These are phyloP conservation scores for Rugosomyces carneus DNA, from an alignment of 1,284 basidiomycete genomes.

Conservation along the genomic window DNA sequence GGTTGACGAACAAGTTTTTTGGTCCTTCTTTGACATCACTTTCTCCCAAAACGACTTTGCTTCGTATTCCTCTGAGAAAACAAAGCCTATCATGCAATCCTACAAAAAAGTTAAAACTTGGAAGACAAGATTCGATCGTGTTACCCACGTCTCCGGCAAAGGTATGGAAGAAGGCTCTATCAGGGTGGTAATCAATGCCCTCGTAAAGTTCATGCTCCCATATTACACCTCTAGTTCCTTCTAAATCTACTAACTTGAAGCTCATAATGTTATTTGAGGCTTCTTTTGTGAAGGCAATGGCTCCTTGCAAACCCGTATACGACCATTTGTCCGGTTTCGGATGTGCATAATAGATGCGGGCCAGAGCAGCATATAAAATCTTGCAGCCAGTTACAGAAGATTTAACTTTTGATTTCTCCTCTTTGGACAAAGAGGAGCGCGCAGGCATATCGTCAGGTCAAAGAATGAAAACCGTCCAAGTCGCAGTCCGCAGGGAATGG, in stretches of 20 bases:
- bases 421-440: conserved; percentile 59
- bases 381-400: conserved; percentile 59
- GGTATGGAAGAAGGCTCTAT: conserved; percentile 90
- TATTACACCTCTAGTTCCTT: conserved; percentile 79
- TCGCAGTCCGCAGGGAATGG: conserved; percentile 2
- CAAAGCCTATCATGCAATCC: conserved; percentile 87
- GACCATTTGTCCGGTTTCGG: conserved; percentile 75
- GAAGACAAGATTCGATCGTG: conserved; percentile 6
- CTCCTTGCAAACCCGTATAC: conserved; percentile 83
- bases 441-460: conserved; percentile 50
- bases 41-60: conserved; percentile 90
- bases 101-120: conserved; percentile 22
- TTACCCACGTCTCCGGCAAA: conserved; percentile 88
- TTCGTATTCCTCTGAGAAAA: conserved; percentile 86
- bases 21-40: conserved; percentile 66
- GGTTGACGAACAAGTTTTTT: conserved; percentile 31
- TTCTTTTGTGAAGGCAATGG: conserved; percentile 68
- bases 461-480: not conserved
- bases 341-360: conserved; percentile 83
- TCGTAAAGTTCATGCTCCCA: conserved; percentile 95
- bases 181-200: conserved; percentile 79
- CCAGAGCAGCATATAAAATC: conserved; percentile 74
- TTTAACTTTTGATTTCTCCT: conserved; percentile 78
- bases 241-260: conserved; percentile 78
- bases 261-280: conserved; percentile 51